A percentile compares a stretch with the other conserved stretches of the same genome.
Conservation (phyloP, 2,329 filamentous ascomycete genomes). For the Volutella citrinella region DNA sequence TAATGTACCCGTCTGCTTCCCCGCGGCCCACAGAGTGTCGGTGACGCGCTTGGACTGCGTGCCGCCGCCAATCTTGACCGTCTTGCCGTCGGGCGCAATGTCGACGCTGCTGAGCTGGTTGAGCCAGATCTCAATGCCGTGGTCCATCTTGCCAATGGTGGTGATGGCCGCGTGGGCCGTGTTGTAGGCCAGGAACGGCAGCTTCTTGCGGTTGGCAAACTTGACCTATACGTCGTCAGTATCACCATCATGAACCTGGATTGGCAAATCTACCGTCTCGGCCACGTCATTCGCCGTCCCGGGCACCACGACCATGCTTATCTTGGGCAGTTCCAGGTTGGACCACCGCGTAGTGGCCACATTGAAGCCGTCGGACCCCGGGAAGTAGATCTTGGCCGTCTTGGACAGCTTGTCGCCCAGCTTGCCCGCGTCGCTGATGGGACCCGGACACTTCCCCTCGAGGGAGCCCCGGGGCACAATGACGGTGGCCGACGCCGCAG, state of each 20-base stretch:
- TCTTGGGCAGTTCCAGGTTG: conserved; percentile 36
- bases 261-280: conserved; percentile 40
- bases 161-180: conserved; percentile 50
- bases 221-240: conserved; percentile 20
- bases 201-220: conserved; percentile 42
- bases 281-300: conserved; percentile 46
- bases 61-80: conserved; percentile 48
- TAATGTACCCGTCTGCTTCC: conserved; percentile 49
- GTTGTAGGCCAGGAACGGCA: conserved; percentile 53
- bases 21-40: conserved; percentile 46
- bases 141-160: conserved; percentile 45
- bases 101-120: conserved; percentile 40
- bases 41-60: conserved; percentile 43
- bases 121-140: conserved; percentile 50
- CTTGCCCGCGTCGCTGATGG: conserved; percentile 12
- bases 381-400: conserved; percentile 39
- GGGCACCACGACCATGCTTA: conserved; percentile 46
- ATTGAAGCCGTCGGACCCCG: conserved; percentile 38
- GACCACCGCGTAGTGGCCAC: conserved; percentile 44
- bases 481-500: conserved; percentile 17
- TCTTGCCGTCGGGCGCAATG: conserved; percentile 40
- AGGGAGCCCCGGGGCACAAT: conserved; percentile 12
- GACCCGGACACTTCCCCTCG: conserved; percentile 14
- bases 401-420: conserved; percentile 34
- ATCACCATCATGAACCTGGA: not conserved